Evolutionary conservation across 768 basidiomycete genomes (phyloP).

Genomic region (Amanita pallidorosea): DNA sequence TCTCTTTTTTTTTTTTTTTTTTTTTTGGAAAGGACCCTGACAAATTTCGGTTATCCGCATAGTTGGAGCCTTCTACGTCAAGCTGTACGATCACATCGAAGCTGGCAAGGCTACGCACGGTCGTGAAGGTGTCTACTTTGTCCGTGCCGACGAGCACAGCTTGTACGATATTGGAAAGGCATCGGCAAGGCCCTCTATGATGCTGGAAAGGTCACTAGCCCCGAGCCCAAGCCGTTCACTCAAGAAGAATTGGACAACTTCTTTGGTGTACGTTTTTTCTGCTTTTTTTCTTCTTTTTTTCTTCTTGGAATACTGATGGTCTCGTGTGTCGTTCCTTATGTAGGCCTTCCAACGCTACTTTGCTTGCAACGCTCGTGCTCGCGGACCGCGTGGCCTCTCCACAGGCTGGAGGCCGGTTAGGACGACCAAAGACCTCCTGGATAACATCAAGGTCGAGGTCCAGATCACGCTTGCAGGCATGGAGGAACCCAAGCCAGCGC

Average conservation of each 20-base stretch:
- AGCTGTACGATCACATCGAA: conserved; percentile 28
- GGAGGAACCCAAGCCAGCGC: too few relatives aligned
- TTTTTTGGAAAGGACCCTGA: too few relatives aligned
- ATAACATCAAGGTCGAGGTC: conserved; percentile 29
- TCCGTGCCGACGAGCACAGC: conserved; percentile 36
- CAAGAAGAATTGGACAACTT: conserved; percentile 34
- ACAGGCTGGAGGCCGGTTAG: conserved; percentile 37
- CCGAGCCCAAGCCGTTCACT: conserved; percentile 35
- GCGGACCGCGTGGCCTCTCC: conserved; percentile 22
- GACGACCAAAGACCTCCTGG: conserved; percentile 28
- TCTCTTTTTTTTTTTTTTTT: background rate
- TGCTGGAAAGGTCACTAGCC: conserved; percentile 22
- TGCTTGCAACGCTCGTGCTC: conserved; percentile 29
- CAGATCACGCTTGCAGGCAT: conserved; percentile 9
- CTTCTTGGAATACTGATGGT: background rate
- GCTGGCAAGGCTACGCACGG: conserved; percentile 26
- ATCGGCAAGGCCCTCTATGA: conserved; percentile 28
- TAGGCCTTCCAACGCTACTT: conserved; percentile 13
- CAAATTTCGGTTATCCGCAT: too few relatives aligned
- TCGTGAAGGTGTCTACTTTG: conserved; percentile 44
- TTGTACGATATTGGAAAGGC: conserved; percentile 29
- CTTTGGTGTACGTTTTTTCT: conserved; percentile 17
- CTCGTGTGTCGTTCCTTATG: background rate
- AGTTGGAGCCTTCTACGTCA: conserved; percentile 36
- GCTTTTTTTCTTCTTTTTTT: too few relatives aligned